phyloP scores from a whole-genome alignment of 1,284 basidiomycete genomes.

The Coniophora puteana region DNA sequence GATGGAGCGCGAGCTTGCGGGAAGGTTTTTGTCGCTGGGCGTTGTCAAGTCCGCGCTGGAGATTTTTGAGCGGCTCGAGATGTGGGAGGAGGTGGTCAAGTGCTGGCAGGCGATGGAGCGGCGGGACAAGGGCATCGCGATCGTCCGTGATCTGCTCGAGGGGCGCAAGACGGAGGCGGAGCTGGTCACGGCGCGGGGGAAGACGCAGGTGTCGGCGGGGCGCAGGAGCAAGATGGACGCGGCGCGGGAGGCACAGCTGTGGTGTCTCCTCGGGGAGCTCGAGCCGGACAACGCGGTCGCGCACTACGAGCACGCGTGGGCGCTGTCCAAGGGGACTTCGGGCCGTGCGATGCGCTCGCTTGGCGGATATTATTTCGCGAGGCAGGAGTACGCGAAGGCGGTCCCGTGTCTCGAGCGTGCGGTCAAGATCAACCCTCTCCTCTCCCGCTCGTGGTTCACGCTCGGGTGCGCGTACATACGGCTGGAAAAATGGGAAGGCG shows the following conservation, averaged over 20 bases:
- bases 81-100: conserved; percentile 94
- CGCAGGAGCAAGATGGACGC: conserved; percentile 53
- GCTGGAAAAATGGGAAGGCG: conserved; percentile 80
- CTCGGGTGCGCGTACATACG: conserved; percentile 89
- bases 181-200: conserved; percentile 60
- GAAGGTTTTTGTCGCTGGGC: conserved; percentile 78
- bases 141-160: conserved; percentile 82
- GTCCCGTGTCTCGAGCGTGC: conserved; percentile 71
- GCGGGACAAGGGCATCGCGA: conserved; percentile 68
- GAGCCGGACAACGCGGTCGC: conserved; percentile 64
- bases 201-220: conserved; percentile 38
- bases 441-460: conserved; percentile 91
- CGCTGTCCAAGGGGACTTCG: conserved; percentile 73
- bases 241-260: conserved; percentile 85
- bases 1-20: conserved; percentile 84
- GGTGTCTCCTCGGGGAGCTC: conserved; percentile 95
- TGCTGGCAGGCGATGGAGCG: conserved; percentile 83
- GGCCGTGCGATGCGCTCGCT: conserved; percentile 90
- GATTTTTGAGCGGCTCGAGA: conserved; percentile 89
- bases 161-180: conserved; percentile 83
- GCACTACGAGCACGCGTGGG: conserved; percentile 87
- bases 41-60: conserved; percentile 85
- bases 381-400: conserved; percentile 60
- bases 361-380: conserved; percentile 80
- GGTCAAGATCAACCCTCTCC: conserved; percentile 86